Base-by-base conservation (phyloP, 768 basidiomycete genomes). In the Suillus americanus region DNA sequence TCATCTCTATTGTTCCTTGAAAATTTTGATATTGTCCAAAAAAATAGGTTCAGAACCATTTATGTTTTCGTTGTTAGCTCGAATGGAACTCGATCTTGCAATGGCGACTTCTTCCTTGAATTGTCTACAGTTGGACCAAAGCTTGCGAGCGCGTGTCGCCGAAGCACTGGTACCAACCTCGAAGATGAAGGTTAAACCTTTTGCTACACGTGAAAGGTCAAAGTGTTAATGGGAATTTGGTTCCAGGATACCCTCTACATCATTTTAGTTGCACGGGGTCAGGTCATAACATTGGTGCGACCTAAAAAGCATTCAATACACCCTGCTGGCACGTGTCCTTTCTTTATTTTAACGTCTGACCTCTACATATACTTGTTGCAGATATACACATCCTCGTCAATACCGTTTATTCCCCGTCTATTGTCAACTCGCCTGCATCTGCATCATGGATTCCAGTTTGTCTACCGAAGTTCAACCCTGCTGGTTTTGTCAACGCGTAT, bases 371-470 rank as follows among this genome's bases (percentile, higher is more conserved):
- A 23, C 7, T 33, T 50, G 20, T 30, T 45, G 23, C 60, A 70
- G 97, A 99, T 72, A 86, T 99, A 23, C 95, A 97, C 72, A 89
- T 97, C 57, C 84, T 98, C 37, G 82, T 99, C 62, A 98, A 97
- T 73, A 97, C 95, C 3, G 85, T 98, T 9, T 86, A 91, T 63
- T 85, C 92, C 0, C 91, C 94, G 0, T 90, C 94, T 1, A 87
- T 91, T 67, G 80, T 82, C 65, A 91, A 88, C 72, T 91, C 89
- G 2, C 88, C 89, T 10, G 90, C 89, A 7, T 82, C 94, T 8
- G 91, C 95, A 16, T 90, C 91, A 7, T 99, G 95, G 94, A 85
- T 99, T 9, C 97, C 97, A 3, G 85, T 99, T 55, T 99, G 97
- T 74, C 84, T 99, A 3, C 97, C 97, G 0, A 95, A 95, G 75